Evolutionary conservation across 805 yeast species (phyloP).

Genomic region (Candida saitoana): DNA sequence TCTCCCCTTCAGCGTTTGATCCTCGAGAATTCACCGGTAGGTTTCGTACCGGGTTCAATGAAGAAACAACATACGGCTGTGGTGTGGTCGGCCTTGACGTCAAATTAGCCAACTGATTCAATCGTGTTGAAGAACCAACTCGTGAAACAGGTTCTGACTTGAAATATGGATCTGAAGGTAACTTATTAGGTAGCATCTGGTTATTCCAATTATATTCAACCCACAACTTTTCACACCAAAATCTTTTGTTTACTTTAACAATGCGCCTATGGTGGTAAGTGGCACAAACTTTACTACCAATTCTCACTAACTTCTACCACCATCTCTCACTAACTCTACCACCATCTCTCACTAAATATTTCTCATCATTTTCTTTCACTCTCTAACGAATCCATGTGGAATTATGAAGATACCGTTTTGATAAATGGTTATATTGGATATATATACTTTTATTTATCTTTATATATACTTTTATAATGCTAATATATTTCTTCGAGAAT

Average conservation of each 20-base stretch:
- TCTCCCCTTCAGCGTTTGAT: constrained; percentile 5
- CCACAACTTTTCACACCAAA: neutral
- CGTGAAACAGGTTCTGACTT: constrained; percentile 35
- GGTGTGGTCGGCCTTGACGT: constrained; percentile 27
- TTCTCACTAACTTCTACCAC: too few species aligned
- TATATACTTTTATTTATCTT: too few species aligned
- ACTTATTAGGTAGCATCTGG: constrained; percentile 26
- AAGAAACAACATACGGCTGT: constrained; percentile 29
- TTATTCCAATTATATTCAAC: neutral
- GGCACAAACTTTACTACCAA: too few species aligned
- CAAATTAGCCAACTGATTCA: constrained; percentile 21
- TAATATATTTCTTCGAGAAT: constrained; percentile 7
- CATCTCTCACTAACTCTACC: too few species aligned
- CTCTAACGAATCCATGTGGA: too few species aligned
- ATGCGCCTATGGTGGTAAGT: too few species aligned
- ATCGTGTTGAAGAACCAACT: constrained; percentile 28
- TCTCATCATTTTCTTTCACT: too few species aligned
- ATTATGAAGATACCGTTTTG: too few species aligned
- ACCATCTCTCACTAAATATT: too few species aligned
- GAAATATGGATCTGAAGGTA: constrained; percentile 20
- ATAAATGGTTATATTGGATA: too few species aligned
- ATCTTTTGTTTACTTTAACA: neutral
- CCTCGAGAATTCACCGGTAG: constrained; percentile 17
- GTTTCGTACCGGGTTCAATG: constrained; percentile 35
- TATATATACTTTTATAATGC: too few species aligned